These are phyloP conservation scores for Podaxis sp. DNA, from an alignment of 768 basidiomycete genomes.

Conservation along the genomic window DNA sequence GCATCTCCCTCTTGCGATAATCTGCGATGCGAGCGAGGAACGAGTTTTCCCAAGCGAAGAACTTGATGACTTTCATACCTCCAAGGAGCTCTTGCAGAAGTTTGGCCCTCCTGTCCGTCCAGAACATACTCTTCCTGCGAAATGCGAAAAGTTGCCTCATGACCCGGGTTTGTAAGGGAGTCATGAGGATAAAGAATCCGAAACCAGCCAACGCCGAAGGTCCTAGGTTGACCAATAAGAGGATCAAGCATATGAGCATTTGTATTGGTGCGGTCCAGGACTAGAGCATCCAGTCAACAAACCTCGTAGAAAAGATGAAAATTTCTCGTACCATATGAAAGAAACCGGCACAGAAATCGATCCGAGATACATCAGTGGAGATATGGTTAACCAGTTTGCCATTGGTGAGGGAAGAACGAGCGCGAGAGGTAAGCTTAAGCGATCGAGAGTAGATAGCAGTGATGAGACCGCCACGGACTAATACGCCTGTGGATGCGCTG, in stretches of 20 bases:
- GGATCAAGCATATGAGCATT: constrained; percentile 68
- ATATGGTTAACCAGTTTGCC: constrained; percentile 93
- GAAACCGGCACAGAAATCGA: constrained; percentile 82
- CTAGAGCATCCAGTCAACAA: constrained; percentile 18
- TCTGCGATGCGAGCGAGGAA: constrained; percentile 71
- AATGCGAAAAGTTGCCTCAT: constrained; percentile 72
- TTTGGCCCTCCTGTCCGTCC: constrained; percentile 90
- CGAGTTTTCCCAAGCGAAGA: constrained; percentile 84
- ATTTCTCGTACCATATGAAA: constrained; percentile 57
- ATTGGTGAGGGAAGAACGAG: constrained; percentile 76
- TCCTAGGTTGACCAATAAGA: constrained; percentile 73
- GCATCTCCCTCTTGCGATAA: constrained; percentile 69
- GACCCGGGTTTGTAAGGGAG: constrained; percentile 65
- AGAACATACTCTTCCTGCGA: constrained; percentile 73
- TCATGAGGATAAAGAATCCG: constrained; percentile 59
- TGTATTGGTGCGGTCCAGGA: constrained; percentile 76
- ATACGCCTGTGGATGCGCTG: constrained; percentile 67
- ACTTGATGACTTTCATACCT: constrained; percentile 91
- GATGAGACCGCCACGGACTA: constrained; percentile 81
- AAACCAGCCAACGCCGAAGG: constrained; percentile 53
- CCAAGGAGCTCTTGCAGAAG: constrained; percentile 85
- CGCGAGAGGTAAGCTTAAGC: constrained; percentile 70
- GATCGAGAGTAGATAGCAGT: constrained; percentile 81
- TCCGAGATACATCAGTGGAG: constrained; percentile 85
- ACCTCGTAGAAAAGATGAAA: not conserved